A percentile compares a stretch with the other conserved stretches of the same genome.
Conservation (phyloP, 2,329 filamentous ascomycete genomes). For the Aspergillus arachidicola region DNA sequence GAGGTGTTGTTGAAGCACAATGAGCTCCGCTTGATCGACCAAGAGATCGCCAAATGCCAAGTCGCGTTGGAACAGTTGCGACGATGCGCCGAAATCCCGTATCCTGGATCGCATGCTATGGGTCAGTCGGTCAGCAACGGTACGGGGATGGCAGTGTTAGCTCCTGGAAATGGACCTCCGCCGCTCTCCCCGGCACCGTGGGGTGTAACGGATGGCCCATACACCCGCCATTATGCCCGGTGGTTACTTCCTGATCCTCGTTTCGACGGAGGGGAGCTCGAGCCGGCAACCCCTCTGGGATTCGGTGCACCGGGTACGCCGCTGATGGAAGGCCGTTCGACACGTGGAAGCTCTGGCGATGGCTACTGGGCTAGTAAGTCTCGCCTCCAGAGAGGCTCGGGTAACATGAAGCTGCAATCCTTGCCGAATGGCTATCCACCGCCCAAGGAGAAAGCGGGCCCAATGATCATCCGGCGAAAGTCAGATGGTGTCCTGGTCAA, state of each 20-base stretch:
- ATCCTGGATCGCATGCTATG: slow-evolving; percentile 67
- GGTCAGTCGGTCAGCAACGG: slow-evolving; percentile 70
- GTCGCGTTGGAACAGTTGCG: slow-evolving; percentile 89
- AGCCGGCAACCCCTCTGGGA: slow-evolving; percentile 27
- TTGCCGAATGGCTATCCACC: slow-evolving; percentile 71
- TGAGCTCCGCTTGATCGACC: slow-evolving; percentile 90
- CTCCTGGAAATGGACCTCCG: slow-evolving; percentile 63
- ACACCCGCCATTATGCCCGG: slow-evolving; percentile 89
- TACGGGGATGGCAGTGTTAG: slow-evolving; percentile 69
- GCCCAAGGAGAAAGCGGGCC: slow-evolving; percentile 79
- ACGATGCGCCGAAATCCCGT: slow-evolving; percentile 88
- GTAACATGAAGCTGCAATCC: slow-evolving; percentile 67
- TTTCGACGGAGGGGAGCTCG: slow-evolving; percentile 69
- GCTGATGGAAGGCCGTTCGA: slow-evolving; percentile 71
- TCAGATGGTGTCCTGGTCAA: slow-evolving; percentile 84
- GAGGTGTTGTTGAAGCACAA: slow-evolving; percentile 94
- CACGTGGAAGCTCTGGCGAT: slow-evolving; percentile 73
- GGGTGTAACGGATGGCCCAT: slow-evolving; percentile 88
- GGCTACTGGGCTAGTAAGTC: slow-evolving; percentile 55
- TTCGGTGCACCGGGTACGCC: slow-evolving; percentile 41
- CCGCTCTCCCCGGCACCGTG: slow-evolving; percentile 83
- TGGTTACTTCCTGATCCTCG: slow-evolving; percentile 89
- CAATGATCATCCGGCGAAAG: slow-evolving; percentile 80
- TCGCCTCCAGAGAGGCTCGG: slow-evolving; percentile 60
- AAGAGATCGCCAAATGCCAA: slow-evolving; percentile 95